Evolutionary conservation across 148 eudicot species (phyloP), one percentile per base, ranked within the genome.

Genomic region (Vaccinium myrtillus): DNA sequence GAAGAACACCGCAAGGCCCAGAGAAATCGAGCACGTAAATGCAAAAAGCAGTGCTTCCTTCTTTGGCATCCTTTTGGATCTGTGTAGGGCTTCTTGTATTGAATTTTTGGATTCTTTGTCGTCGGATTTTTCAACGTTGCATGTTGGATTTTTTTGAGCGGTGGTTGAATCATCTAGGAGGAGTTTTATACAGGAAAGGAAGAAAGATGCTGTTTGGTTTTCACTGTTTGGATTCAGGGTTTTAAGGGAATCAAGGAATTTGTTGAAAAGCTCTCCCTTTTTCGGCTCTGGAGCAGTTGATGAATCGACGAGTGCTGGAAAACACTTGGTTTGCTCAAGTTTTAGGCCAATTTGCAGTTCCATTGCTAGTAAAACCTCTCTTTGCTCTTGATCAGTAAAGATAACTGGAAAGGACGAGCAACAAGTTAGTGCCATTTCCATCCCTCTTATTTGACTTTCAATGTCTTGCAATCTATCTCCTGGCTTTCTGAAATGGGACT

Each of bases 1-100:
- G 25, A 92, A 75, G 19, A 91, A 79, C 48, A 90, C 90, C 0
- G 93, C 91, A 7, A 91, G 87, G 54, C 90, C 89, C 9, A 92
- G 81, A 13, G 93, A 87, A 75, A 92, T 77, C 1, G 94, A 88
- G 51, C 92, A 91, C 81, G 90, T 92, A 81, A 85, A n/a, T 9
- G 94, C 92, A 83, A 90, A 91, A 18, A 86, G 19, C 12, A 92
- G 79, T 77, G 84, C 77, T 58, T 87, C 82, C 1, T 23, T 82
- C 25, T 74, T 81, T 15, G 83, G 83, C 32, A 80, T 55, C 73
- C 53, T 83, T 54, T 43, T 71, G 78, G 43, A 32, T n/a, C 67
- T 23, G 27, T 9, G 2, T 19, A 25, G 53, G 48, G 81, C 55
- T 58, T 76, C 75, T 43, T 82, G 50, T 58, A 36, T 50, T 18